These are phyloP conservation scores for Microcera coccophila DNA, from an alignment of 2,329 filamentous ascomycete genomes.

Conservation along the genomic window DNA sequence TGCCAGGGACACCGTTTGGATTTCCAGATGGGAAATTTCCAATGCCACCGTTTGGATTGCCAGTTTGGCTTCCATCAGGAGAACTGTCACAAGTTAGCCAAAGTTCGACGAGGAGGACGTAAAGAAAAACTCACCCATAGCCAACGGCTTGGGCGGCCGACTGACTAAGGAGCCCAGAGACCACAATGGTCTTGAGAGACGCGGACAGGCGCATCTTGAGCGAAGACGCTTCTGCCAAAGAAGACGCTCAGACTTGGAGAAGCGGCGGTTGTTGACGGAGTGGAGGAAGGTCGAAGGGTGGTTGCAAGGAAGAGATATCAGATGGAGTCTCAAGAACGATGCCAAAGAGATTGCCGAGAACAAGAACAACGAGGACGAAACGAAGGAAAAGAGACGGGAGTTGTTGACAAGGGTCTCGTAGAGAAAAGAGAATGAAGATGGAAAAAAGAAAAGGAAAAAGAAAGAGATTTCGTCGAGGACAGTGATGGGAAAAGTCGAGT, in stretches of 20 bases:
- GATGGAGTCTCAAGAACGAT: constrained; percentile 7
- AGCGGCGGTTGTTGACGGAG: not conserved
- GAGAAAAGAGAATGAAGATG: constrained; percentile 15
- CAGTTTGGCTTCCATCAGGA: constrained; percentile 1
- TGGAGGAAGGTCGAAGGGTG: not conserved
- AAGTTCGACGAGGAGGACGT: not conserved
- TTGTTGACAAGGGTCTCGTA: constrained; percentile 7
- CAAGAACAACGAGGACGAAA: constrained; percentile 15
- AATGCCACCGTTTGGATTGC: not conserved
- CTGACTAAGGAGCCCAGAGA: constrained; percentile 32
- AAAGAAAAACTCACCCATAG: constrained; percentile 31
- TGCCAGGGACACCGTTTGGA: constrained; percentile 8
- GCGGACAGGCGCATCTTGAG: constrained; percentile 38
- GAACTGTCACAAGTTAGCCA: constrained; percentile 15
- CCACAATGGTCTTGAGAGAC: constrained; percentile 35
- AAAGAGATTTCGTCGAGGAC: constrained; percentile 9
- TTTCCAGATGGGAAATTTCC: not conserved
- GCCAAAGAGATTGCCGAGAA: constrained; percentile 8
- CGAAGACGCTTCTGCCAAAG: constrained; percentile 6
- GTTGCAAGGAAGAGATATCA: not conserved
- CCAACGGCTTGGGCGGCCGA: constrained; percentile 31
- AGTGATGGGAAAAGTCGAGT: constrained; percentile 4
- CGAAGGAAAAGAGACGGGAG: constrained; percentile 14
- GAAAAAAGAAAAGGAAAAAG: constrained; percentile 9
- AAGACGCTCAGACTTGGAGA: not conserved